phyloP scores from a whole-genome alignment of 2,329 filamentous ascomycete genomes.

The Cladosporium austrohemisphaericum region DNA sequence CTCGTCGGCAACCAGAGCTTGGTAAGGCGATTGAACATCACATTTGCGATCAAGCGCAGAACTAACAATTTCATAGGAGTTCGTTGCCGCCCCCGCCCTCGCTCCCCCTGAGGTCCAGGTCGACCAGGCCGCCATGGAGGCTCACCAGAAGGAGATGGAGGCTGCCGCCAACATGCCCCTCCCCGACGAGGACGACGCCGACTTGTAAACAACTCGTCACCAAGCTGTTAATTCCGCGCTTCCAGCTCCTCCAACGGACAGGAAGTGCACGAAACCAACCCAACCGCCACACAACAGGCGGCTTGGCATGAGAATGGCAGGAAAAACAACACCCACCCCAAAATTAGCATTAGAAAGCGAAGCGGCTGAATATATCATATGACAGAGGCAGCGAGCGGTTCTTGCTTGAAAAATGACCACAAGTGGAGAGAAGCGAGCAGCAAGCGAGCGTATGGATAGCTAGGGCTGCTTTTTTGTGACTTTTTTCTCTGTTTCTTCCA shows the following conservation, averaged over 20 bases:
- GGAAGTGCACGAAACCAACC: conserved; percentile 5
- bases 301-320: conserved; percentile 12
- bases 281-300: conserved; percentile 7
- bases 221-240: conserved; percentile 3
- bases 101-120: conserved; percentile 90
- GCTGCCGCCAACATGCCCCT: conserved; percentile 77
- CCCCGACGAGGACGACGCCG: conserved; percentile 86
- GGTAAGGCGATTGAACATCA: conserved; percentile 51
- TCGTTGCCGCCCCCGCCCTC: conserved; percentile 90
- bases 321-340: conserved; percentile 9
- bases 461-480: conserved; percentile 13
- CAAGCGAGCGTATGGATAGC: conserved; percentile 14
- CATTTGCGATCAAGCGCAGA: background rate
- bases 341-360: conserved; percentile 17
- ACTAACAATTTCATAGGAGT: conserved; percentile 62
- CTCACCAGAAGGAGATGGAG: conserved; percentile 87
- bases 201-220: conserved; percentile 40
- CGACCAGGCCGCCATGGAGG: conserved; percentile 73
- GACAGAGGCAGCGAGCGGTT: conserved; percentile 13
- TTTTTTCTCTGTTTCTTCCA: conserved; percentile 7
- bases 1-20: conserved; percentile 87
- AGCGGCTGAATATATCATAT: conserved; percentile 15
- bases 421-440: conserved; percentile 11
- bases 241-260: background rate
- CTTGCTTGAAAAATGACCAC: conserved; percentile 9